phyloP scores from a whole-genome alignment of 2,329 filamentous ascomycete genomes.

The Allantophomopsis cytisporea region DNA sequence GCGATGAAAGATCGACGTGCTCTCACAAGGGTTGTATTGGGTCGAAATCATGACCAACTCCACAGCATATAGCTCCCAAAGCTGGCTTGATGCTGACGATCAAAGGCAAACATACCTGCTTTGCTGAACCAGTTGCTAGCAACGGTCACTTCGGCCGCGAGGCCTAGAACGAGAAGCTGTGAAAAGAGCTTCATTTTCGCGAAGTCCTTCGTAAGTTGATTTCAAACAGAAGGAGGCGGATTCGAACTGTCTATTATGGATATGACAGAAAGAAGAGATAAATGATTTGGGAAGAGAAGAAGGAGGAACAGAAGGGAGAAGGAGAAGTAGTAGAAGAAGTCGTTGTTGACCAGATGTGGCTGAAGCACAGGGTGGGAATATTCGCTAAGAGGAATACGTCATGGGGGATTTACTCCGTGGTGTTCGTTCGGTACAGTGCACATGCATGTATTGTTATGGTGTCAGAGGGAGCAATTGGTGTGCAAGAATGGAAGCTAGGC shows the following conservation, averaged over 20 bases:
- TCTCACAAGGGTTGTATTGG: too few relatives aligned
- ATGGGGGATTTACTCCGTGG: too few relatives aligned
- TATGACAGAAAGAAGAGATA: not conserved
- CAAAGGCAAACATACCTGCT: slow-evolving; percentile 45
- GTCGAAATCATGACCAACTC: too few relatives aligned
- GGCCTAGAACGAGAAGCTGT: slow-evolving; percentile 54
- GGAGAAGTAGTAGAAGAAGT: not conserved
- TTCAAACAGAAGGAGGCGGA: not conserved
- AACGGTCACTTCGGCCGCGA: slow-evolving; percentile 56
- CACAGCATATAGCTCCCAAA: too few relatives aligned
- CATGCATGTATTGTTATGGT: too few relatives aligned
- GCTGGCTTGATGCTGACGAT: not conserved
- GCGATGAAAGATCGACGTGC: too few relatives aligned
- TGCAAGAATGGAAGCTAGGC: too few relatives aligned
- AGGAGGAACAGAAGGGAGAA: not conserved
- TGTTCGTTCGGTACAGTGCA: too few relatives aligned
- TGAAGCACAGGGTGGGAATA: too few relatives aligned
- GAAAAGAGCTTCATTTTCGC: slow-evolving; percentile 66
- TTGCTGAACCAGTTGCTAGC: slow-evolving; percentile 80
- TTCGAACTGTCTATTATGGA: not conserved
- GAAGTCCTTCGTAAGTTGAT: not conserved
- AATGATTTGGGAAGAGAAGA: not conserved
- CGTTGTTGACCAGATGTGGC: too few relatives aligned
- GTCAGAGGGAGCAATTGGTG: too few relatives aligned
- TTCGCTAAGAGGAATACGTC: too few relatives aligned